phyloP scores from a whole-genome alignment of 169 alveolate species.

The Theileria parva region DNA sequence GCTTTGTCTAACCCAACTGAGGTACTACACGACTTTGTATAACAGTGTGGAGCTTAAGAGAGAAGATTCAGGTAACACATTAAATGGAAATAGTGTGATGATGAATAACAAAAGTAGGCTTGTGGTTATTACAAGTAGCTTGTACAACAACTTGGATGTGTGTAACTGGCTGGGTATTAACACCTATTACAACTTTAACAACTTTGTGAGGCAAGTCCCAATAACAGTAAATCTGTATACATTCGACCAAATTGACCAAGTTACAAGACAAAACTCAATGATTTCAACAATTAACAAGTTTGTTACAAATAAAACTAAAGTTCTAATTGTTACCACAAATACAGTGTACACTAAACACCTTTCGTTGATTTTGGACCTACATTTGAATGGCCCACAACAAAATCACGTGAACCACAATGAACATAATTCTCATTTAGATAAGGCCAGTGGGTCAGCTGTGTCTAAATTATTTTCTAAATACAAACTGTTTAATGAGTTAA shows the following conservation, averaged over 20 bases:
- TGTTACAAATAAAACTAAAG: background rate
- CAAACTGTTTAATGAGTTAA: conserved; percentile 13
- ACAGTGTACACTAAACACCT: conserved; percentile 9
- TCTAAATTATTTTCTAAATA: background rate
- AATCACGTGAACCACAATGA: background rate
- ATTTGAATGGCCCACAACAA: background rate
- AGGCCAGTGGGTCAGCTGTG: background rate
- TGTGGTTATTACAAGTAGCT: conserved; percentile 88
- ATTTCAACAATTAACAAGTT: conserved; percentile 28
- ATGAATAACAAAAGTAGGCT: conserved; percentile 77
- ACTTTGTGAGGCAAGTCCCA: conserved; percentile 32
- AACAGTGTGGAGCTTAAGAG: background rate
- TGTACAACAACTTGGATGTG: conserved; percentile 89
- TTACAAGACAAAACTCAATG: conserved; percentile 53
- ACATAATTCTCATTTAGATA: background rate
- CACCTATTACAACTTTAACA: conserved; percentile 33
- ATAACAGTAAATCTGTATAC: conserved; percentile 36
- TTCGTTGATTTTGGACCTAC: background rate
- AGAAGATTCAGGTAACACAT: background rate
- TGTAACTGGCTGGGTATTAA: conserved; percentile 91
- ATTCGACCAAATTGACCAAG: conserved; percentile 63
- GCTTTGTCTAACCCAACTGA: conserved; percentile 34
- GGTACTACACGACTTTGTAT: conserved; percentile 18
- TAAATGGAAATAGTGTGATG: background rate
- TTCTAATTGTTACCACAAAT: conserved; percentile 1